These are phyloP conservation scores for Davidsoniella eucalypti DNA, from an alignment of 2,329 filamentous ascomycete genomes.

Conservation along the genomic window DNA sequence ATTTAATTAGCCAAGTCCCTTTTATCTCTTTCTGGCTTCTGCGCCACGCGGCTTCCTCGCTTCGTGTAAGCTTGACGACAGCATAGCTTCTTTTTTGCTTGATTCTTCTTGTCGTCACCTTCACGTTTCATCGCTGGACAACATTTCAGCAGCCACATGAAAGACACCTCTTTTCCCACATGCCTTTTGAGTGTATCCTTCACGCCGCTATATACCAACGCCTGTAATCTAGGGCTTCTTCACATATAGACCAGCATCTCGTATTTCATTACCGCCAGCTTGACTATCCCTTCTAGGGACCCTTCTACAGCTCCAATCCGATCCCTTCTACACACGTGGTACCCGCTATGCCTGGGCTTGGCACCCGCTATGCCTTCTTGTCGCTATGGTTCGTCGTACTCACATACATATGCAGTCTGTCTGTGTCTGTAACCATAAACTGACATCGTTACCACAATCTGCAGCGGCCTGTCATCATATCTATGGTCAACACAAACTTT, in stretches of 20 bases:
- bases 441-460: neutral
- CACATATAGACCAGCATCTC: too few relatives aligned
- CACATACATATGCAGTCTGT: neutral
- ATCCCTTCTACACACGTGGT: too few relatives aligned
- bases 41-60: neutral
- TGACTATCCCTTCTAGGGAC: too few relatives aligned
- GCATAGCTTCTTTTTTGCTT: neutral
- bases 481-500: constrained; percentile 8
- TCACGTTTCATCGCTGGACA: neutral
- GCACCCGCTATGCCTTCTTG: constrained; percentile 9
- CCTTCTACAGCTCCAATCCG: too few relatives aligned
- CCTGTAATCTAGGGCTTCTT: too few relatives aligned
- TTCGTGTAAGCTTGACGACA: neutral
- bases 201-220: too few relatives aligned
- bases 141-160: neutral
- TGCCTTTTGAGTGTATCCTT: neutral
- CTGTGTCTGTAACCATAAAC: too few relatives aligned
- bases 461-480: constrained; percentile 8
- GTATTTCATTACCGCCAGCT: too few relatives aligned
- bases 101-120: neutral
- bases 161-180: too few relatives aligned
- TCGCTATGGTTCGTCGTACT: constrained; percentile 5
- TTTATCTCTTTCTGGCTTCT: constrained; percentile 1
- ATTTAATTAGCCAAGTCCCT: neutral
- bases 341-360: constrained; percentile 3